phyloP scores from a whole-genome alignment of 441 rosid species.

The Erysimum cheiri region DNA sequence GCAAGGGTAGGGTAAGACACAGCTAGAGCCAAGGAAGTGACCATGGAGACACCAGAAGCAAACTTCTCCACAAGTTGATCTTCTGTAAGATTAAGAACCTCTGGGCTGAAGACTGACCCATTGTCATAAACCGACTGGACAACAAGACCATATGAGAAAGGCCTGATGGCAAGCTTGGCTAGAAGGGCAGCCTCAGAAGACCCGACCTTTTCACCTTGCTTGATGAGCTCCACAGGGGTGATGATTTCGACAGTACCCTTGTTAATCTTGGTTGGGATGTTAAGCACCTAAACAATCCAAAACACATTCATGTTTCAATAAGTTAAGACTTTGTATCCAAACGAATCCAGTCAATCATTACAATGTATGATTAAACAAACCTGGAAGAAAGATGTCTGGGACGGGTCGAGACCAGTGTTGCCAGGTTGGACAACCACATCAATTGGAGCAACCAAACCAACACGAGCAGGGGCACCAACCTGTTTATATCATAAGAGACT shows the following conservation, averaged over 20 bases:
- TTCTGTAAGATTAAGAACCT: conserved; percentile 62
- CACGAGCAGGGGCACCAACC: conserved; percentile 85
- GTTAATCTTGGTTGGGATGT: conserved; percentile 76
- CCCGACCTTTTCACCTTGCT: conserved; percentile 70
- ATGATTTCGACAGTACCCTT: conserved; percentile 74
- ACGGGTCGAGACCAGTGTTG: conserved; percentile 78
- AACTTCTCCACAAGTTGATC: conserved; percentile 55
- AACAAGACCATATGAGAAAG: conserved; percentile 64
- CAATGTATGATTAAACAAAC: conserved; percentile 28
- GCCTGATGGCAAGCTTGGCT: conserved; percentile 62
- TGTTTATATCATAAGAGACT: conserved; percentile 24
- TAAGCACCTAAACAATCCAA: conserved; percentile 52
- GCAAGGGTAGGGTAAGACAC: conserved; percentile 59
- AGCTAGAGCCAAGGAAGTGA: conserved; percentile 55
- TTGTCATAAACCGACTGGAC: conserved; percentile 54
- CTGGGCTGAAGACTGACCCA: conserved; percentile 66
- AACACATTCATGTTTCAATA: neutral
- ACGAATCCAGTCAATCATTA: neutral
- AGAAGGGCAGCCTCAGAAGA: conserved; percentile 73
- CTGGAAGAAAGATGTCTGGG: conserved; percentile 77
- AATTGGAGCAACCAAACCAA: conserved; percentile 69
- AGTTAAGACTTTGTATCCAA: neutral
- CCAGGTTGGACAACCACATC: conserved; percentile 76
- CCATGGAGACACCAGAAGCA: conserved; percentile 54
- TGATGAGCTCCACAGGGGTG: conserved; percentile 66